phyloP scores from a whole-genome alignment of 495 filamentous ascomycete genomes.

The Aspergillus bertholletiae region DNA sequence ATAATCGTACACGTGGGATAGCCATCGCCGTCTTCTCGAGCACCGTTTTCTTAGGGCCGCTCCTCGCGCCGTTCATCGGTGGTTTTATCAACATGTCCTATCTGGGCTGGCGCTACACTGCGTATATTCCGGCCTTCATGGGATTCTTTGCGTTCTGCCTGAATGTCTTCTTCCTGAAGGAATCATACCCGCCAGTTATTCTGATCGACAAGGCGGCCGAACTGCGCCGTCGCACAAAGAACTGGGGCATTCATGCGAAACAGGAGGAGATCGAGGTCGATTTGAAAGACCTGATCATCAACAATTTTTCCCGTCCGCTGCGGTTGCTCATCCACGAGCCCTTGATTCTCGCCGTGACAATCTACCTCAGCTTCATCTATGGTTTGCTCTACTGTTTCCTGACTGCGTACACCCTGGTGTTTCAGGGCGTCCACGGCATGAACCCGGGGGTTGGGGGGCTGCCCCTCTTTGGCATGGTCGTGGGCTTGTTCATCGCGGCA shows the following conservation, averaged over 20 bases:
- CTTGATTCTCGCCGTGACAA: slow-evolving; percentile 66
- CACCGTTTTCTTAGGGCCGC: slow-evolving; percentile 79
- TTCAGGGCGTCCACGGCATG: slow-evolving; percentile 47
- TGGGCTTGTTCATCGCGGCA: slow-evolving; percentile 49
- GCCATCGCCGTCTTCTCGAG: slow-evolving; percentile 70
- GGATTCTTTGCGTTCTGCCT: slow-evolving; percentile 68
- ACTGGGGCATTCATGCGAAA: slow-evolving; percentile 94
- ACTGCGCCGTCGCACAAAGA: slow-evolving; percentile 76
- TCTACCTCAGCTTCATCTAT: slow-evolving; percentile 57
- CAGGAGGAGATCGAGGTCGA: slow-evolving; percentile 92
- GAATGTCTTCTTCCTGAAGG: slow-evolving; percentile 70
- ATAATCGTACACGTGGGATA: slow-evolving; percentile 71
- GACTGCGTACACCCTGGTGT: slow-evolving; percentile 55
- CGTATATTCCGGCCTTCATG: slow-evolving; percentile 74
- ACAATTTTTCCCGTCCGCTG: slow-evolving; percentile 36
- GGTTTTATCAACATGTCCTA: slow-evolving; percentile 56
- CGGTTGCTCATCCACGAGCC: slow-evolving; percentile 71
- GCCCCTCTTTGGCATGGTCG: slow-evolving; percentile 53
- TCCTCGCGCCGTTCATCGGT: slow-evolving; percentile 81
- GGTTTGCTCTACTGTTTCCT: slow-evolving; percentile 60
- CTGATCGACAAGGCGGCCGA: slow-evolving; percentile 73
- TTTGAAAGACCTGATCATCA: slow-evolving; percentile 52
- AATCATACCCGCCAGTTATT: slow-evolving; percentile 84
- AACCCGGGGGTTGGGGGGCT: slow-evolving; percentile 49
- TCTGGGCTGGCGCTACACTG: slow-evolving; percentile 86